Conservation (phyloP, 2,329 filamentous ascomycete genomes). For the Xylaria sp. region DNA sequence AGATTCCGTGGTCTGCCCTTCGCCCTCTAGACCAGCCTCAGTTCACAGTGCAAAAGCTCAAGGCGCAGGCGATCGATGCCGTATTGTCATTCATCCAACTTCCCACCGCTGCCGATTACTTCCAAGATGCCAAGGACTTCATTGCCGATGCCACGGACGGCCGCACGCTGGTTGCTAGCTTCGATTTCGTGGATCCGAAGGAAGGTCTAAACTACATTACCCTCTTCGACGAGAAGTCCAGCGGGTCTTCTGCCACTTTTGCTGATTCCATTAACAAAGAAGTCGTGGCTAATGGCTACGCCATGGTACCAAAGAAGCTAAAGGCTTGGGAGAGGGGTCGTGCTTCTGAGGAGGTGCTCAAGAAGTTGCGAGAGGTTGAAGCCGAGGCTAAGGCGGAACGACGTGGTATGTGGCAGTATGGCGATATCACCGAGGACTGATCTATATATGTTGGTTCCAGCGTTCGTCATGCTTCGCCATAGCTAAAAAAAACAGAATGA, state of each 20-base stretch:
- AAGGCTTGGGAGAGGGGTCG: constrained; percentile 86
- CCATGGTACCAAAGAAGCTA: constrained; percentile 91
- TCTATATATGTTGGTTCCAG: background rate
- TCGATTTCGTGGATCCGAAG: constrained; percentile 82
- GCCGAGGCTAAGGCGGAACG: constrained; percentile 81
- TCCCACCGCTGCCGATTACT: constrained; percentile 83
- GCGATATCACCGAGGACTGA: constrained; percentile 91
- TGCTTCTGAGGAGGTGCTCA: constrained; percentile 76
- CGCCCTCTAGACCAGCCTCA: constrained; percentile 82
- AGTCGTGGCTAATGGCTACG: constrained; percentile 82
- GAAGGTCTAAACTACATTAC: constrained; percentile 89
- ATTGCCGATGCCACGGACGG: constrained; percentile 79
- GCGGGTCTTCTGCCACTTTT: constrained; percentile 60
- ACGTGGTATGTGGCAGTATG: constrained; percentile 97
- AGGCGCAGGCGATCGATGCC: constrained; percentile 87
- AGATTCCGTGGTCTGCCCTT: constrained; percentile 83
- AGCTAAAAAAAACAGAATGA: background rate
- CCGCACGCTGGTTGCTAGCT: constrained; percentile 85
- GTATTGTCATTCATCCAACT: constrained; percentile 90
- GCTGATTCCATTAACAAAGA: constrained; percentile 91
- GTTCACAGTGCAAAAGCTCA: constrained; percentile 84
- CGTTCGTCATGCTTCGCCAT: background rate
- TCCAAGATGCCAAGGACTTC: constrained; percentile 80
- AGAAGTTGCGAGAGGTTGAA: constrained; percentile 78
- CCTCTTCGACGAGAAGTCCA: constrained; percentile 80